Evolutionary conservation across 306 rosid species (phyloP), one percentile per base, ranked within the genome.

Genomic region (Cajanus cajan): DNA sequence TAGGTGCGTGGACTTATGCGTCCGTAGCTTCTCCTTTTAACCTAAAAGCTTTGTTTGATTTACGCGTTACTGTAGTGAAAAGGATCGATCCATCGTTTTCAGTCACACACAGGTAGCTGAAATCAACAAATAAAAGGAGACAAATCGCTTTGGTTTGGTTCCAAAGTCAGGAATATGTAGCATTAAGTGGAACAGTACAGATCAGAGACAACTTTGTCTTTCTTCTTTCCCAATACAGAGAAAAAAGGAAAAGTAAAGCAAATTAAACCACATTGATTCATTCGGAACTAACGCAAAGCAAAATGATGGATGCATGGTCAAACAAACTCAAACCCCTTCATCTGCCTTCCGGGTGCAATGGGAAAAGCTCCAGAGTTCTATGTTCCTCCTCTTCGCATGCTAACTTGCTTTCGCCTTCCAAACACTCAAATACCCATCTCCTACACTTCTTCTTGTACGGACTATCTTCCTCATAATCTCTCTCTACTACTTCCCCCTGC

Each of bases 321-420:
- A 28, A 28, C 19, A 62, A 65, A 48, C 33, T 78, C 41, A 79
- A 74, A 81, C 82, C 73, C 88, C 76, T 80, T 91, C 88, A 79
- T 87, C 87, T 88, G 59, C 97, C 89, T 89, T 94, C 98, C 21
- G 98, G 98, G 83, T 89, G 97, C 77, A 94, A 80, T 36, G 98
- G 98, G 82, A 94, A 94, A 57, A 94, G 93, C 89, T 94, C 93
- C 82, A 94, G 84, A 73, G 97, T 94, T 85, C 85, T 88, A 59
- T 87, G 86, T 59, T 86, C 91, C 14, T 84, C 88, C 11, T 82
- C 86, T 47, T 82, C 82, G 61, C 82, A 59, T 9, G 48, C 24
- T 14, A 51, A 37, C 68, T 52, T 50, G 8, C 44, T 77, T 57
- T 90, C 86, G 0, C 86, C 91, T 67, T 83, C 89, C 73, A 85